Base-by-base conservation (phyloP, 2,329 filamentous ascomycete species). In the Didymellaceae sp. region DNA sequence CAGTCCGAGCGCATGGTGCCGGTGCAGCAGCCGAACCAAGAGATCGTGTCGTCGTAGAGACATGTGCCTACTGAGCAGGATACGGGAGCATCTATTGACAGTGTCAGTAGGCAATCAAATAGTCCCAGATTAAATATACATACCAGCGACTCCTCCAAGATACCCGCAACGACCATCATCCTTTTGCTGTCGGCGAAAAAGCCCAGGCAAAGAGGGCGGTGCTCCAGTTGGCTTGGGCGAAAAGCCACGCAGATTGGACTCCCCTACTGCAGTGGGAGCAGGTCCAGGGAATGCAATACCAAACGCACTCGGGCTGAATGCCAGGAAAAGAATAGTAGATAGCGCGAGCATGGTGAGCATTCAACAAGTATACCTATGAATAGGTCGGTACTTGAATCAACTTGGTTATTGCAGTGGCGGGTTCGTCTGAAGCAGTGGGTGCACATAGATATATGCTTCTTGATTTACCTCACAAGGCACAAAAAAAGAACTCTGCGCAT, bases 11-110 rank as follows among this genome's bases (percentile, higher is more conserved):
- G 26, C n/a, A 4, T 18, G 13, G 43, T 52, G n/a, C 42, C 53
- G 6, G 49, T 45, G 41, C 59, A 62, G 52, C 59, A 62, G n/a
- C 59, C 59, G 32, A 62, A 59, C 59, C 59, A 62, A 4, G 44
- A 49, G 13, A 51, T 11, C 6, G 30, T 17, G 9, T 52, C 30
- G n/a, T 57, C 53, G 33, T 51, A 59, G 24, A 46, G 38, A 47
- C 59, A 62, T 18, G 30, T 32, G 16, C 54, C 54, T 6, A 51
- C 26, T 4, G 51, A 39, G 41, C 57, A 62, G 25, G 57, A 55
- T 3, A 59, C 41, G 1, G 59, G 42, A 18, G 20, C 39, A 6
- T 45, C 58, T 59, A n/a, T 35, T 17, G 5, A 13, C 31, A 11
- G 7, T 18, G 20, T 56, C 32, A 53, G 45, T 38, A 17, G 32